Evolutionary conservation across 208 protist species (phyloP).

Genomic region (Lotmaria passim): DNA sequence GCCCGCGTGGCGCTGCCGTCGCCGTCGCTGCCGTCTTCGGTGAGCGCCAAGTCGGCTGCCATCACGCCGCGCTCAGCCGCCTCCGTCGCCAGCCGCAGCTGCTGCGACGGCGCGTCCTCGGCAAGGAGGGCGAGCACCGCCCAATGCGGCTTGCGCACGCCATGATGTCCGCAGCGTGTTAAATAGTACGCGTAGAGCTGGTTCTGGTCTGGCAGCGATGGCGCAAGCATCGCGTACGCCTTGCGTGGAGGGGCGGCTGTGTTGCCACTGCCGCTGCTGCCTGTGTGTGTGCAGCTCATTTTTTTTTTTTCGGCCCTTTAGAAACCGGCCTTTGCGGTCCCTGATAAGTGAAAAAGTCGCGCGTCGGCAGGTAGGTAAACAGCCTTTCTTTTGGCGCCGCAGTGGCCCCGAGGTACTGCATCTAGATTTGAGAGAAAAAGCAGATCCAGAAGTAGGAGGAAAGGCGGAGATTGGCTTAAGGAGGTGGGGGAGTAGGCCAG

Average conservation of each 20-base stretch:
- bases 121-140: constrained; percentile 54
- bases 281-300: neutral
- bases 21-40: constrained; percentile 33
- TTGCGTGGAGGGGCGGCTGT: neutral
- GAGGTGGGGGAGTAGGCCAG: too few relatives aligned
- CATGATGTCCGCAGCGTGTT: constrained; percentile 55
- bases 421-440: too few relatives aligned
- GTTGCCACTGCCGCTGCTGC: neutral
- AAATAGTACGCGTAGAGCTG: constrained; percentile 77
- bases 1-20: constrained; percentile 13
- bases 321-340: too few relatives aligned
- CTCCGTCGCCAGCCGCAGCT: constrained; percentile 36
- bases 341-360: too few relatives aligned
- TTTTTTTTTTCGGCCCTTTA: too few relatives aligned
- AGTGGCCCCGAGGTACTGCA: too few relatives aligned
- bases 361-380: too few relatives aligned
- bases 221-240: neutral
- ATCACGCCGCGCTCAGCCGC: constrained; percentile 38
- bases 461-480: too few relatives aligned
- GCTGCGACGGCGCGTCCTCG: constrained; percentile 54
- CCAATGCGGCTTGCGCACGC: constrained; percentile 57
- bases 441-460: too few relatives aligned
- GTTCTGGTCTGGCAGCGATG: constrained; percentile 51
- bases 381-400: too few relatives aligned
- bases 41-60: constrained; percentile 36